Evolutionary conservation across 1,139 yeast species (phyloP), one percentile per base, ranked within the genome.

Genomic region (Pichiaceae sp.): DNA sequence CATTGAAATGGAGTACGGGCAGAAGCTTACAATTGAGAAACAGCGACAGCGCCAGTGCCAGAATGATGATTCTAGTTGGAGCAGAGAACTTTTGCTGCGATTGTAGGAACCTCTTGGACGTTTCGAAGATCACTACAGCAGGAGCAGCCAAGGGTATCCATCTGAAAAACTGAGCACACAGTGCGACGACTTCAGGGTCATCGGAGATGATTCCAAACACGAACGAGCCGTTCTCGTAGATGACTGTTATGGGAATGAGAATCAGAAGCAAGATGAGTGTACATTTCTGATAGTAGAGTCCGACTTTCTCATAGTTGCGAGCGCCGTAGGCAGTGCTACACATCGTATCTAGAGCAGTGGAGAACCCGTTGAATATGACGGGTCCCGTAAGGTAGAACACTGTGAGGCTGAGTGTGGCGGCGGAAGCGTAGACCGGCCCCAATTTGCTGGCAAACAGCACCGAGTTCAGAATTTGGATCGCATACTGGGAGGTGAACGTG

Each of bases 81-180:
- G 75, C 73, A 43, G 68, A 70, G 47, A 72, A 72, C 29, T 70
- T 63, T 19, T 75, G 75, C 52, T 72, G 78, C 29, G 74, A 63
- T 47, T 72, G 78, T 37, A 72, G 57, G 42, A 64, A 71, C 43
- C 74, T 68, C 48, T 72, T 72, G 11, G 67, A 71, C 46, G 70
- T 69, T 50, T 72, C 78, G 45, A 72, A 72, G 17, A 72, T 48
- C 12, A 70, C 65, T 44, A 63, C 64, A 1, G 75, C 77, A 0
- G 78, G 78, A 17, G 70, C 52, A 11, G 74, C 77, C 5, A 44
- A 38, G 2, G 53, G 50, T 43, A 43, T 50, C 19, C 40, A 29
- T 19, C 32, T 34, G 29, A 46, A 42, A 26, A 45, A 53, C 27
- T 27, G 23, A 1, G 45, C 24, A 20, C 54, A 49, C n/a, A 52